A percentile compares a stretch with the other conserved stretches of the same genome.
Evolutionary conservation across 768 basidiomycete species (phyloP).

Genomic region (Lentinula sp.): DNA sequence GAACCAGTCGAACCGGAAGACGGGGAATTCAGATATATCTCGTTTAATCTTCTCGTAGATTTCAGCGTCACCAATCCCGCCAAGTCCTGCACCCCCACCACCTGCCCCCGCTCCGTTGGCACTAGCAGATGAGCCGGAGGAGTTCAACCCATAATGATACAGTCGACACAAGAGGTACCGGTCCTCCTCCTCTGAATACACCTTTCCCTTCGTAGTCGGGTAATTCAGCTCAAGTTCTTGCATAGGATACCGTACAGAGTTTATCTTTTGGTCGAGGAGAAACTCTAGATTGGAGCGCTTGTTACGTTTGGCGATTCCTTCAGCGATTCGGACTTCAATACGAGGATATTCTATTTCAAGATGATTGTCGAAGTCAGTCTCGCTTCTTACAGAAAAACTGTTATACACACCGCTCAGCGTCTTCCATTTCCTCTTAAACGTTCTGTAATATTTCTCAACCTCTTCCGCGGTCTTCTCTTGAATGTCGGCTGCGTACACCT

Average conservation of each 20-base stretch:
- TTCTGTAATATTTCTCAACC: conserved; percentile 69
- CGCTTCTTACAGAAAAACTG: background rate
- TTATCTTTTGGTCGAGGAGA: conserved; percentile 78
- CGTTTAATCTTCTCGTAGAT: conserved; percentile 94
- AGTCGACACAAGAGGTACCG: conserved; percentile 89
- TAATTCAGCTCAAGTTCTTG: conserved; percentile 96
- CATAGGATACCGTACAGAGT: conserved; percentile 83
- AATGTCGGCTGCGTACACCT: conserved; percentile 74
- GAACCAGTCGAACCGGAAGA: conserved; percentile 98
- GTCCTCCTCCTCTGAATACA: conserved; percentile 96
- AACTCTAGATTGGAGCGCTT: conserved; percentile 77
- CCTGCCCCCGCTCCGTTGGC: background rate
- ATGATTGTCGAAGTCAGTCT: background rate
- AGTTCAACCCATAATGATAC: conserved; percentile 84
- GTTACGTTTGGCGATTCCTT: conserved; percentile 86
- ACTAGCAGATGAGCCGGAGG: conserved; percentile 9
- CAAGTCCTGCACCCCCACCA: background rate
- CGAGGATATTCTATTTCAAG: conserved; percentile 61
- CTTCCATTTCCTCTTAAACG: conserved; percentile 88
- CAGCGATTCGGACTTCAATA: conserved; percentile 76
- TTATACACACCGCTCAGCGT: conserved; percentile 63
- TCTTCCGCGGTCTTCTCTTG: conserved; percentile 79
- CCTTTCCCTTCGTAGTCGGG: conserved; percentile 93
- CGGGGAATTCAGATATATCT: conserved; percentile 94
- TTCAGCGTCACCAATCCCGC: conserved; percentile 42